Evolutionary conservation across 1,284 basidiomycete species (phyloP), one percentile per base, ranked within the genome.

Genomic region (Boletellus deceptivus): DNA sequence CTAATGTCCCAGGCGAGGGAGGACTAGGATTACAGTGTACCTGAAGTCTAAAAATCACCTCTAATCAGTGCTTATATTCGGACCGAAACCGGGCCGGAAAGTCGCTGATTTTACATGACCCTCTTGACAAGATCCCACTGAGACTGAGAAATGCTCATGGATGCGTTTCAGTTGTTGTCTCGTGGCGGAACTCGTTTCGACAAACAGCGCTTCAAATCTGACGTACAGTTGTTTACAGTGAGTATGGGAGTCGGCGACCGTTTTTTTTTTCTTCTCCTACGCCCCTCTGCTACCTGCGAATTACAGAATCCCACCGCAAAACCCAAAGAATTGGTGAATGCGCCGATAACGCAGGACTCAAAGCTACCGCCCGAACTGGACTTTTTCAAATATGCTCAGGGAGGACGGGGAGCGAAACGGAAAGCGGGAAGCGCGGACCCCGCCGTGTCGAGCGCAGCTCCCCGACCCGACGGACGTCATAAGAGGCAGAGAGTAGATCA

Each of bases 361-460:
- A 78, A 78, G 58, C 78, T 95, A 17, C 93, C 93, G 0, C 61
- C 76, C 2, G 89, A 89, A 56, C 76, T 96, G 4, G 90, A 97
- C 68, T 94, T 94, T 69, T 96, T 95, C 73, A 91, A 89, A 58
- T 91, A 91, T 58, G 83, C 86, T 1, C 75, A 82, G 56, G 77
- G 74, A 39, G 75, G 71, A n/a, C 61, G 68, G 22, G 68, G 61
- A 36, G 10, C 29, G 29, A 86, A 88, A 57, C 73, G 77, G 41
- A 82, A 79, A 58, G 55, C 59, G 11, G 55, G 42, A 6, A 56
- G 58, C 35, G 50, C 54, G 1, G 53, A 59, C 13, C 44, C 48
- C 20, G 25, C 46, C 14, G 36, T 20, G 38, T 52, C 57, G n/a
- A 59, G 41, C 9, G 52, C 40, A 22, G 43, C 57, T 13, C 62